Base-by-base conservation (phyloP, 1,139 yeast species). In the Hansenula anomala region DNA sequence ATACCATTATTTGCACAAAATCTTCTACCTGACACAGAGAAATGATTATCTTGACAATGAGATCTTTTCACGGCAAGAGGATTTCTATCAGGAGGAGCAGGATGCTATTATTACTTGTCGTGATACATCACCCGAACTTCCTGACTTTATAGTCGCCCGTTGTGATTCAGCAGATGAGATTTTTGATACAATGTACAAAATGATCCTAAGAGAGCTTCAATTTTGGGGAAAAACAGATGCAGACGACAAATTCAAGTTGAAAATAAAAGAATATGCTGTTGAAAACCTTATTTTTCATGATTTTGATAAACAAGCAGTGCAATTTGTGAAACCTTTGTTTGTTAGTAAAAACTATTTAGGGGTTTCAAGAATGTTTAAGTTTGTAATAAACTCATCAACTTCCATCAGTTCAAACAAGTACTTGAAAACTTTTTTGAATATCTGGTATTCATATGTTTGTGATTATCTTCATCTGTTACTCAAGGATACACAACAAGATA, bases 371-470 rank as follows among this genome's bases (percentile, higher is more conserved):
- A 29, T 48, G 3, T 46, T 38, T 37, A 28, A 36, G 15, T 46
- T 46, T 24, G 39, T 49, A 13, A 32, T 38, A 19, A 26, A 40
- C 28, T 30, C 40, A 11, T 25, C 22, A 9, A 9, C 22, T 20
- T 9, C 22, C 9, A 20, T 6, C 9, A 6, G 8, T 20, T 6
- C 6, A 9, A 20, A 20, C 22, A 9, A 6, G 6, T 1, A 33
- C 31, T 25, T 32, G 17, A 35, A 18, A 12, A 22, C 12, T 1
- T 37, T 49, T 25, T 18, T 39, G 0, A 16, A 30, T 1, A 30
- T 33, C 4, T 52, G 55, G 55, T 28, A 36, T 10, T 19, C 23
- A 2, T 51, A 42, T 20, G 28, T 50, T 15, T 14, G 22, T 8
- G 33, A 36, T 4, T 48, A 49, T 23, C 36, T 44, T 4, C 19